These are phyloP conservation scores for Flaveria linearis DNA, from an alignment of 129 eudicot species.

Conservation along the genomic window DNA sequence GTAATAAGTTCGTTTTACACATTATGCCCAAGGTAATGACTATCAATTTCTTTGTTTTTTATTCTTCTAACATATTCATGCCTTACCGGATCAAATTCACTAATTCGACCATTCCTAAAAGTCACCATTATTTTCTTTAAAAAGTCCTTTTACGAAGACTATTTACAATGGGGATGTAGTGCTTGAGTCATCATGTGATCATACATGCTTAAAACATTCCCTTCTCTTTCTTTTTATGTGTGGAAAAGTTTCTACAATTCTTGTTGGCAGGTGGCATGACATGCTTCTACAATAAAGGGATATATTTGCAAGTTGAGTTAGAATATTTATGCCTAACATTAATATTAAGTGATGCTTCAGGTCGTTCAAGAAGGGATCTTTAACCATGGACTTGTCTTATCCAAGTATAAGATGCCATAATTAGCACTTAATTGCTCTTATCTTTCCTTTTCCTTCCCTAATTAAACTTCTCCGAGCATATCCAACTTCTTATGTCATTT, in stretches of 20 bases:
- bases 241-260: constrained; percentile 14
- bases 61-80: no score
- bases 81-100: no score
- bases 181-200: no score
- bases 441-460: not conserved
- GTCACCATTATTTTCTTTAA: no score
- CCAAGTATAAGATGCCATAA: not conserved
- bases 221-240: constrained; percentile 42
- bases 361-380: constrained; percentile 27
- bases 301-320: constrained; percentile 8
- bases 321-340: constrained; percentile 8
- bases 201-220: constrained; percentile 13
- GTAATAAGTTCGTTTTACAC: no score
- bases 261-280: constrained; percentile 7
- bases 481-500: not conserved
- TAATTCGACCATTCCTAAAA: no score
- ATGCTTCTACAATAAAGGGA: constrained; percentile 12
- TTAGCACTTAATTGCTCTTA: not conserved
- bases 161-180: no score
- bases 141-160: no score
- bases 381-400: not conserved
- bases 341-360: constrained; percentile 16
- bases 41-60: no score
- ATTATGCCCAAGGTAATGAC: no score
- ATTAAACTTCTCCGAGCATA: not conserved